Evolutionary conservation across 1,284 basidiomycete genomes (phyloP), one percentile per base, ranked within the genome.

Genomic region (Testicularia cyperi): DNA sequence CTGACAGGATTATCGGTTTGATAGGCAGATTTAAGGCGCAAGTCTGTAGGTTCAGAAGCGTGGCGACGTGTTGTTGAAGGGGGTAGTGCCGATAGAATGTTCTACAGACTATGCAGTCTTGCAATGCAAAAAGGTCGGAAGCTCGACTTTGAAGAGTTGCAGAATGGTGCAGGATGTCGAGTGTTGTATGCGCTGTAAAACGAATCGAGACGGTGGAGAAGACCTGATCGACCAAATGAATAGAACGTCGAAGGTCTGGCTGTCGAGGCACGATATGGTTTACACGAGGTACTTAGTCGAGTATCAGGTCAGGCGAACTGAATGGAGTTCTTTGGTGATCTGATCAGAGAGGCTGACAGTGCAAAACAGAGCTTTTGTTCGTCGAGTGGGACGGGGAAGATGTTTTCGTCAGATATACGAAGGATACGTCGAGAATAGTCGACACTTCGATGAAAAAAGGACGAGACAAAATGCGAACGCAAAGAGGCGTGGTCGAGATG

Each of bases 101-200:
- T n/a, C n/a, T n/a, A n/a, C n/a, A n/a, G n/a, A n/a, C n/a, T n/a
- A n/a, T n/a, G n/a, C n/a, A n/a, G n/a, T n/a, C n/a, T n/a, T n/a
- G n/a, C n/a, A n/a, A 31, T 27, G 16, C 16, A 16, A 16, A 36
- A 31, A 29, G 6, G 20, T 24, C 34, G 25, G 6, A 15, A 27
- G 35, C 42, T 28, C 18, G 6, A 15, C 22, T 41, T 31, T 30
- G 40, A 34, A n/a, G 20, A 20, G 28, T 16, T 44, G 46, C 43
- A 56, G 54, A 43, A 51, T 56, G 21, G 54, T 56, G 54, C 54
- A 38, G n/a, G n/a, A n/a, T n/a, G n/a, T n/a, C n/a, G n/a, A n/a
- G n/a, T n/a, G n/a, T n/a, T n/a, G n/a, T n/a, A n/a, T n/a, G n/a
- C n/a, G n/a, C n/a, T n/a, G n/a, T n/a, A 38, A 26, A 21, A 29